Evolutionary conservation across 23 red algal species (phyloP).

Genomic region (Gracilaria domingensis): DNA sequence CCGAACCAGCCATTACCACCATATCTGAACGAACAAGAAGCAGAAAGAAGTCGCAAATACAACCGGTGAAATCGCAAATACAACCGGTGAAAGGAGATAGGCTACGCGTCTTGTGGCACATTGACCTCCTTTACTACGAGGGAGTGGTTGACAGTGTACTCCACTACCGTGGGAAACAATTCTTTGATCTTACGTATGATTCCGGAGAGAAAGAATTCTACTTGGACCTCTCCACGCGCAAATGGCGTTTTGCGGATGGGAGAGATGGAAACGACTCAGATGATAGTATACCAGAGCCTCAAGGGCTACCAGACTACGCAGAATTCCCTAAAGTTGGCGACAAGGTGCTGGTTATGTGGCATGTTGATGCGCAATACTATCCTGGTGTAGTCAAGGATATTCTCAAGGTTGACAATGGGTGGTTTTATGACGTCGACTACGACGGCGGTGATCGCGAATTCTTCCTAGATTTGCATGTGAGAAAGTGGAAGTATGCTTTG

Average conservation of each 20-base stretch:
- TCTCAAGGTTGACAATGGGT: conserved; percentile 23
- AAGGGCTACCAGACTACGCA: conserved; percentile 5
- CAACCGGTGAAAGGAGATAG: conserved; percentile 8
- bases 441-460: conserved; percentile 66
- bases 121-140: conserved; percentile 57
- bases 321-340: conserved; percentile 40
- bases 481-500: conserved; percentile 52
- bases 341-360: conserved; percentile 53
- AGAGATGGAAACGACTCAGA: conserved; percentile 15
- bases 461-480: conserved; percentile 50
- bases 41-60: background rate
- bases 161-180: conserved; percentile 28
- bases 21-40: conserved; percentile 3
- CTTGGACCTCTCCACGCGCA: conserved; percentile 55
- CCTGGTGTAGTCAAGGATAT: conserved; percentile 43
- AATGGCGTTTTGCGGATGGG: conserved; percentile 53
- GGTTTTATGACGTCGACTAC: conserved; percentile 60
- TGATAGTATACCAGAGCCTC: background rate
- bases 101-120: conserved; percentile 45
- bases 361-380: conserved; percentile 68
- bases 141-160: conserved; percentile 56
- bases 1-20: background rate
- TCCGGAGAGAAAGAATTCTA: conserved; percentile 63
- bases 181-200: conserved; percentile 64
- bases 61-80: background rate